A percentile compares a stretch with the other conserved stretches of the same genome.
Conservation (phyloP, 805 yeast genomes). For the Vanderwaltozyma verrucispora region DNA sequence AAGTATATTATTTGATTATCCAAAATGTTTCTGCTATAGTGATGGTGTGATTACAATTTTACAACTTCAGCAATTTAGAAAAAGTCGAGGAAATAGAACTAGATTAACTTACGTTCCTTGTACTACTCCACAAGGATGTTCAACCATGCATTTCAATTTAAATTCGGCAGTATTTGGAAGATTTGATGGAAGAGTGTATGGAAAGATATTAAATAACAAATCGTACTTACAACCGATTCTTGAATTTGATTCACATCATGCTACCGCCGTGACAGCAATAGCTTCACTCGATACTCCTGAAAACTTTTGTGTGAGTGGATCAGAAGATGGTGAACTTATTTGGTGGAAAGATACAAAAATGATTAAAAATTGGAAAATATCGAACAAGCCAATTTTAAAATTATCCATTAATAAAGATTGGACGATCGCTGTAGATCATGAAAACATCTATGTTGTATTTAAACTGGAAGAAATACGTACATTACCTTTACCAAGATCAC, state of each 20-base stretch:
- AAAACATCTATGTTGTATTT: conserved; percentile 17
- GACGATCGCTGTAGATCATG: conserved; percentile 19
- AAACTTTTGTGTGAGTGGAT: conserved; percentile 25
- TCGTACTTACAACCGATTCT: conserved; percentile 26
- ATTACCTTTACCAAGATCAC: conserved; percentile 9
- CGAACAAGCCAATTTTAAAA: conserved; percentile 15
- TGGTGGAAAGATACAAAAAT: conserved; percentile 28
- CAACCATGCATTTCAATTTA: conserved; percentile 27
- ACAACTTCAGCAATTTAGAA: conserved; percentile 20
- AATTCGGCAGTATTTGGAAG: conserved; percentile 29
- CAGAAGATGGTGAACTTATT: conserved; percentile 24
- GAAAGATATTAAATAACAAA: conserved; percentile 26
- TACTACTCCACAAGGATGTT: conserved; percentile 30
- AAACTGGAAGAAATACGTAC: conserved; percentile 14
- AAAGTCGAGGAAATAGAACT: conserved; percentile 14
- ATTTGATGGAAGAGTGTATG: conserved; percentile 28
- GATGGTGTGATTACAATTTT: conserved; percentile 28
- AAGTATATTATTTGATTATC: conserved; percentile 25
- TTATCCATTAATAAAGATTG: conserved; percentile 15
- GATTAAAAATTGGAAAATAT: conserved; percentile 9
- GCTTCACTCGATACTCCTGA: conserved; percentile 13
- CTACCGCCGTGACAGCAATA: conserved; percentile 25
- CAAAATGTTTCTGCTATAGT: conserved; percentile 27
- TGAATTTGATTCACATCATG: conserved; percentile 23
- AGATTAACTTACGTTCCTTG: conserved; percentile 29